Evolutionary conservation across 495 filamentous ascomycete genomes (phyloP), one percentile per base, ranked within the genome.

Genomic region (Podospora didyma): DNA sequence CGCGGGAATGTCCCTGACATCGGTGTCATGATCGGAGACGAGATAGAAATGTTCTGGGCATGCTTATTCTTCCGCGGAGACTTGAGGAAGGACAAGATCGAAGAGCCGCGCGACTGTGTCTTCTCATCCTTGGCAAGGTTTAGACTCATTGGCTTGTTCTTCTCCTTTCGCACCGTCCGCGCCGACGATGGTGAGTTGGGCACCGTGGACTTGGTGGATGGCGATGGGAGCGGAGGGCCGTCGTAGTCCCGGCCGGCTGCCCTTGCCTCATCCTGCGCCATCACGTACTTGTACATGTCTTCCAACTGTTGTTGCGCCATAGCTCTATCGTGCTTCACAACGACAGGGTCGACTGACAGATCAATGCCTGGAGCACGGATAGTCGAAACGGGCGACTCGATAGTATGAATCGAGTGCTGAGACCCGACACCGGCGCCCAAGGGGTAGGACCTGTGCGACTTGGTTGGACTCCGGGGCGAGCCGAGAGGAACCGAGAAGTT

Each of bases 271-370:
- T 31, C 67, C n/a, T 62, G 60, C 19, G 51, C 58, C 88, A 96
- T 87, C 57, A 96, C 92, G 45, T 91, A 87, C 49, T 84, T 89
- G 67, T 97, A 97, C 62, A 97, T 83, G 69, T 89, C 85, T 67
- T 94, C 90, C 74, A 97, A 85, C 66, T 96, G 86, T 56, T 82
- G 77, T 67, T 92, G 86, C 65, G 86, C 83, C 69, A 84, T 81
- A 59, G 79, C 82, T 58, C 81, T 82, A 73, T 96, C 89, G 56
- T 79, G 76, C 35, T 86, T 81, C 24, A 96, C 80, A 26, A 95
- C 82, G 44, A 80, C 80, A 51, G 86, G 82, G 69, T 97, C 92
- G 52, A 96, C 85, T 28, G 71, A 65, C 26, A 72, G 68, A 44
- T 76, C 72, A 41, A 73, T 54, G 11, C 73, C 74, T 10, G 62